A percentile compares a stretch with the other conserved stretches of the same genome.
These are phyloP conservation scores for Aciculoconidium aculeatum DNA, from an alignment of 805 yeast genomes.

Conservation along the genomic window DNA sequence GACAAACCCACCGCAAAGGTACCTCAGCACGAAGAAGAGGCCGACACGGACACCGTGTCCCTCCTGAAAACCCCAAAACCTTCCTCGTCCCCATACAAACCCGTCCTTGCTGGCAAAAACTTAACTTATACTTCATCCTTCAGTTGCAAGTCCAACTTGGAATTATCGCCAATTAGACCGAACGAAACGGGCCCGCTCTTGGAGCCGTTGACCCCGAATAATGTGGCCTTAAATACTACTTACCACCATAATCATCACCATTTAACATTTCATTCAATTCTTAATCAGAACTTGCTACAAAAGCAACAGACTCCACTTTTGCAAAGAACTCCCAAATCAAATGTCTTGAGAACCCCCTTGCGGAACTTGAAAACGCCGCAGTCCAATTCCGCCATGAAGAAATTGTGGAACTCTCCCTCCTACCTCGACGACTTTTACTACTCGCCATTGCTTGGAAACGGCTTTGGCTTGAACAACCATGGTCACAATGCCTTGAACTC, in stretches of 20 bases:
- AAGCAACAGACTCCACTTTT: constrained; percentile 4
- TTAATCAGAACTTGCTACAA: constrained; percentile 15
- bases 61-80: constrained; percentile 21
- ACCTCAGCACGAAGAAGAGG: constrained; percentile 2
- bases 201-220: constrained; percentile 63
- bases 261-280: constrained; percentile 7
- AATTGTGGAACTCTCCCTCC: constrained; percentile 61
- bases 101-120: constrained; percentile 35
- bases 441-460: constrained; percentile 24
- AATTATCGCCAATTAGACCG: constrained; percentile 53
- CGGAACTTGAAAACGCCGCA: constrained; percentile 34
- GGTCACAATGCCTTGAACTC: constrained; percentile 21
- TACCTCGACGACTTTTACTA: constrained; percentile 63
- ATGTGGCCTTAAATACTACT: too few species aligned
- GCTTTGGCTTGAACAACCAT: constrained; percentile 4
- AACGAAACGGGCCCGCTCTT: constrained; percentile 60
- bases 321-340: constrained; percentile 26
- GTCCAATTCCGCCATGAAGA: constrained; percentile 41
- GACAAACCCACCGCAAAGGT: constrained; percentile 3
- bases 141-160: constrained; percentile 60
- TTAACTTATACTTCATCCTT: constrained; percentile 58
- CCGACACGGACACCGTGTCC: not conserved
- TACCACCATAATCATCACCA: too few species aligned
- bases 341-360: constrained; percentile 28
- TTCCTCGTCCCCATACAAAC: constrained; percentile 37